Conservation (phyloP, 176 grass and related monocot species). For the Avena atlantica region DNA sequence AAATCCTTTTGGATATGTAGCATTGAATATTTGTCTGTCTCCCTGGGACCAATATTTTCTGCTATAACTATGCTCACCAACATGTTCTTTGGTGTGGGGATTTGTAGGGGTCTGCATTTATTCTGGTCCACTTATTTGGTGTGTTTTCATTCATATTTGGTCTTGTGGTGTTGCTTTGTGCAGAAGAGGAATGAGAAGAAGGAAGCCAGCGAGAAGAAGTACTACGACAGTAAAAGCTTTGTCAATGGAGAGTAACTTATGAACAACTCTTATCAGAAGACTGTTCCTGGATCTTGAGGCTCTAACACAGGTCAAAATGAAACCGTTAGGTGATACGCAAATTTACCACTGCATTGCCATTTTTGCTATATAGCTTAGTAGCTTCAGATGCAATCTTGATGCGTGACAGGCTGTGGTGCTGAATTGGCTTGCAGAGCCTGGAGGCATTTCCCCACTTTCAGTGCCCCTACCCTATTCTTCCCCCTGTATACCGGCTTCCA, state of each 20-base stretch:
- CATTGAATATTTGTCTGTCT: conserved; percentile 39
- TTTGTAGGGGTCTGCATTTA: conserved; percentile 35
- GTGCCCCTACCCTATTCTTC: not conserved
- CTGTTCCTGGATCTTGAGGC: conserved; percentile 34
- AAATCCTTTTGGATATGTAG: conserved; percentile 26
- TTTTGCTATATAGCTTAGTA: conserved; percentile 53
- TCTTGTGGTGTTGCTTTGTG: conserved; percentile 37
- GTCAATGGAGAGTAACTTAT: conserved; percentile 66
- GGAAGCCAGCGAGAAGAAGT: conserved; percentile 98
- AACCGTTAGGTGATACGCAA: conserved; percentile 36
- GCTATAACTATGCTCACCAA: conserved; percentile 8
- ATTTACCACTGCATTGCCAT: conserved; percentile 42
- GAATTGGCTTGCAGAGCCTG: not conserved
- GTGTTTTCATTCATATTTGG: conserved; percentile 43
- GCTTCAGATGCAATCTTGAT: conserved; percentile 42
- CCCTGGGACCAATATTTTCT: conserved; percentile 26
- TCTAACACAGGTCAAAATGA: conserved; percentile 35
- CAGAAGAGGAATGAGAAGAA: conserved; percentile 99
- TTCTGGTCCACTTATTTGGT: conserved; percentile 48
- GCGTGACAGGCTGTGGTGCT: conserved; percentile 35
- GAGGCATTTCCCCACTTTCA: not conserved
- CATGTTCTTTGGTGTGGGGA: conserved; percentile 26
- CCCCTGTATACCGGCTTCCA: conserved; percentile 20
- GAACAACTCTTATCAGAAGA: conserved; percentile 21
- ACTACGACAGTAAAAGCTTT: conserved; percentile 84